These are phyloP conservation scores for Megacollybia marginata DNA, from an alignment of 768 basidiomycete genomes.

Conservation along the genomic window DNA sequence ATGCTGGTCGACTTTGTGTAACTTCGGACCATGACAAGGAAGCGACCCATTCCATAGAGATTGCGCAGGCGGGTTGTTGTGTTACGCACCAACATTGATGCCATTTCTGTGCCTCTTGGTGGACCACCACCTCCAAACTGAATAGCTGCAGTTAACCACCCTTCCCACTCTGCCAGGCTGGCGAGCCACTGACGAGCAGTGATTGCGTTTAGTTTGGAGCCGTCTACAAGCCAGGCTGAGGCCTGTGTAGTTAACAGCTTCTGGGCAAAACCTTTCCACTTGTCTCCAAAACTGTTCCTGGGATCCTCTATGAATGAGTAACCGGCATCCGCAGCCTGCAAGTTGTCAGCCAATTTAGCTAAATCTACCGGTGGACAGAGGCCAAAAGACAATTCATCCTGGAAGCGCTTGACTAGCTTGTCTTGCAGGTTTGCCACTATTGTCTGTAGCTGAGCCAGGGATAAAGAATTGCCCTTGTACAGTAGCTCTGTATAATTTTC, in stretches of 20 bases:
- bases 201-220: not conserved
- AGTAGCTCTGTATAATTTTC: too few relatives aligned
- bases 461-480: too few relatives aligned
- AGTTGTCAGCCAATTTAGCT: too few relatives aligned
- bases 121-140: conserved; percentile 12
- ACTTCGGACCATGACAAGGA: conserved; percentile 7
- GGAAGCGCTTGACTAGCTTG: too few relatives aligned
- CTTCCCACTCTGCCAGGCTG: conserved; percentile 5
- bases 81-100: conserved; percentile 6
- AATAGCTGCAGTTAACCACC: not conserved
- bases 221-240: not conserved
- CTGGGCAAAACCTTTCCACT: not conserved
- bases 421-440: too few relatives aligned
- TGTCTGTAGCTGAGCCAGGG: too few relatives aligned
- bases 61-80: conserved; percentile 2
- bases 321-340: conserved; percentile 4
- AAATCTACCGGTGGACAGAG: too few relatives aligned
- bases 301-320: conserved; percentile 14
- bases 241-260: not conserved
- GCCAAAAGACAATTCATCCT: too few relatives aligned
- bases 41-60: conserved; percentile 9
- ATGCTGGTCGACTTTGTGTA: conserved; percentile 13
- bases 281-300: conserved; percentile 2
- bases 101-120: conserved; percentile 6
- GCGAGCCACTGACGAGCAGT: conserved; percentile 3